Base-by-base conservation (phyloP, 1,284 basidiomycete genomes). In the Leccinum pseudoinsigne region DNA sequence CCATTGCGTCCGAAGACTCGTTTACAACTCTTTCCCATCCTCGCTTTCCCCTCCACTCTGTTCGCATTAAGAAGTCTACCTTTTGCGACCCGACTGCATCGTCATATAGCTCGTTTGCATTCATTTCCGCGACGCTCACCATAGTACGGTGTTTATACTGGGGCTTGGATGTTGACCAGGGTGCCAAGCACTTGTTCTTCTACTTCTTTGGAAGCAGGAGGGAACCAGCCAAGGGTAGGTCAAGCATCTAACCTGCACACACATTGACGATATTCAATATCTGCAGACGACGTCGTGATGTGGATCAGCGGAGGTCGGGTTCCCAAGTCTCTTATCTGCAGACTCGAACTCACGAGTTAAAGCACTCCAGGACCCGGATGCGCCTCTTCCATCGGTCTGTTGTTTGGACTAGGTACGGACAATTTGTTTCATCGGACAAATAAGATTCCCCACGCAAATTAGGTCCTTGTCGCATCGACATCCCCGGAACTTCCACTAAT, bases 141-240 rank as follows among this genome's bases (percentile, higher is more conserved):
- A 12, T n/a, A 11, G 14, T 14, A 6, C 21, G 84, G 83, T 62
- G 82, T 81, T 16, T 88, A 86, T 66, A 86, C 87, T 2, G 86
- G 86, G 1, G 88, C 69, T 73, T 88, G 23, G 86, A 87, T 64
- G 79, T 88, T 5, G 89, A 86, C 50, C 61, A 74, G 67, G 70
- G 78, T 67, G 85, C 86, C 36, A 84, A 85, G 66, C 84, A 86
- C 64, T 80, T 87, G 71, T 94, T 93, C 80, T 94, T 94, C 78
- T 92, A 91, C 76, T 94, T 93, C 79, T 94, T 94, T 74, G 90
- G 93, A 75, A 90, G 88, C 59, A 79, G 91, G 62, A 80, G 82
- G 51, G 79, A 88, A 64, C 91, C 92, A 2, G 81, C 82, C 16
- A 81, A 81, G 58, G 82, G 82, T 81, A 59, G 10, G 53, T 50